Evolutionary conservation across 345 rosid genomes (phyloP), one percentile per base, ranked within the genome.

Genomic region (Iberis pinnata): DNA sequence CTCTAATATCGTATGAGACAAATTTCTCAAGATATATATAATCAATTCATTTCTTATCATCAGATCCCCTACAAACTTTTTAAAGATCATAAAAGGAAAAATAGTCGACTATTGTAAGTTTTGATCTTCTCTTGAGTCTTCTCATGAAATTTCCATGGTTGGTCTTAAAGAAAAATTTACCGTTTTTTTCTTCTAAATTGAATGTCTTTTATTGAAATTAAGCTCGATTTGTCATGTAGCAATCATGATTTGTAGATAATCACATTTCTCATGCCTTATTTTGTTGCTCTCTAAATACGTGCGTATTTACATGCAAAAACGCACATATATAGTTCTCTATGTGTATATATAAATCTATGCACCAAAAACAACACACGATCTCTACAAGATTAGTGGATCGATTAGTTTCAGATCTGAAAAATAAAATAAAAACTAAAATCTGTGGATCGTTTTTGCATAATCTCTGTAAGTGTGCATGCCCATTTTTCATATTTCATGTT

Each of bases 191-290:
- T 26, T 26, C 13, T 4, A 17, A 22, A 40, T 46, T 53, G 13
- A 60, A 47, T 33, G 58, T 25, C 3, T 26, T 40, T 46, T 20
- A 32, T 31, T 60, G 11, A 60, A 53, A 53, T 32, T 67, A 67
- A 45, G 17, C 43, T 67, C 20, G 16, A 53, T 53, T 67, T 67
- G 67, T 67, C 72, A 67, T 67, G 62, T 67, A 54, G 62, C 56
- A 67, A 67, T 67, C 62, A 67, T 67, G 66, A 60, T 60, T 54
- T 54, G 56, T 47, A 10, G 67, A 60, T 67, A 60, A 46, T 67
- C 72, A 67, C 72, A 67, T 67, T 60, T 67, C 66, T 67, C 62
- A 40, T 67, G 72, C 67, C 67, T 53, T 14, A 14, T n/a, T 33
- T 32, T 60, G 53, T 2, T 61, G 38, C 43, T 60, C 60, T 35